These are phyloP conservation scores for Phytophthora chlamydospora DNA, from an alignment of 352 stramenopile genomes.

Conservation along the genomic window DNA sequence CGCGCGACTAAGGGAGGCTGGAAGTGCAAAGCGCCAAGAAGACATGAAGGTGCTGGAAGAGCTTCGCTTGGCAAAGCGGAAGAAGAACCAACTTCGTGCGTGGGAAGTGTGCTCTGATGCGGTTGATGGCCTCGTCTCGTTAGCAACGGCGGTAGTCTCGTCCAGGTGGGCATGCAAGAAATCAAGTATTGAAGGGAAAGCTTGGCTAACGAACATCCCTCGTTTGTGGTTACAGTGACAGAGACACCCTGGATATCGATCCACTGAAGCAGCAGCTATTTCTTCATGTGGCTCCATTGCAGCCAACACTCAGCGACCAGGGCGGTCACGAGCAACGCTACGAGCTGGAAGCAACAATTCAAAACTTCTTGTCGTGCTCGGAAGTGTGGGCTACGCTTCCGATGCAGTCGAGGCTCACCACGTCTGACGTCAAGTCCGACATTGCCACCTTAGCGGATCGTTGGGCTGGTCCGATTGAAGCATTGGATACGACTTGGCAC, in stretches of 20 bases:
- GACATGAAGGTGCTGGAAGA: conserved; percentile 39
- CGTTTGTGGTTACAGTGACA: conserved; percentile 16
- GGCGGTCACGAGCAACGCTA: conserved; percentile 23
- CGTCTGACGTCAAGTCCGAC: conserved; percentile 22
- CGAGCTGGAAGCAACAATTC: conserved; percentile 32
- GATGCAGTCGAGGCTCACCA: conserved; percentile 19
- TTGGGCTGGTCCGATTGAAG: conserved; percentile 5
- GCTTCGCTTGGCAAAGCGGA: conserved; percentile 33
- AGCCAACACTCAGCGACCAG: background rate
- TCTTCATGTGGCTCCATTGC: conserved; percentile 12
- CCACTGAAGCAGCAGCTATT: conserved; percentile 32
- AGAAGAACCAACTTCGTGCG: conserved; percentile 28
- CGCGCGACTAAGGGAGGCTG: conserved; percentile 40
- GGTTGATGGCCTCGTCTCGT: conserved; percentile 36
- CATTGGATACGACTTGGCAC: conserved; percentile 31
- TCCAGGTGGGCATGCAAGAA: conserved; percentile 30
- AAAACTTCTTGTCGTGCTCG: conserved; percentile 31
- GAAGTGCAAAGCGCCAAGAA: conserved; percentile 39
- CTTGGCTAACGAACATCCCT: background rate
- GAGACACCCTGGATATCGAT: conserved; percentile 25
- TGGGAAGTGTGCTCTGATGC: conserved; percentile 38
- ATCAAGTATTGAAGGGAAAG: background rate
- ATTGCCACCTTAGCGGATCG: conserved; percentile 22
- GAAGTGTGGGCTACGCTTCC: conserved; percentile 38
- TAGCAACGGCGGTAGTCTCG: conserved; percentile 30